phyloP scores from a whole-genome alignment of 2,329 filamentous ascomycete species.

The Myotisia sp. region DNA sequence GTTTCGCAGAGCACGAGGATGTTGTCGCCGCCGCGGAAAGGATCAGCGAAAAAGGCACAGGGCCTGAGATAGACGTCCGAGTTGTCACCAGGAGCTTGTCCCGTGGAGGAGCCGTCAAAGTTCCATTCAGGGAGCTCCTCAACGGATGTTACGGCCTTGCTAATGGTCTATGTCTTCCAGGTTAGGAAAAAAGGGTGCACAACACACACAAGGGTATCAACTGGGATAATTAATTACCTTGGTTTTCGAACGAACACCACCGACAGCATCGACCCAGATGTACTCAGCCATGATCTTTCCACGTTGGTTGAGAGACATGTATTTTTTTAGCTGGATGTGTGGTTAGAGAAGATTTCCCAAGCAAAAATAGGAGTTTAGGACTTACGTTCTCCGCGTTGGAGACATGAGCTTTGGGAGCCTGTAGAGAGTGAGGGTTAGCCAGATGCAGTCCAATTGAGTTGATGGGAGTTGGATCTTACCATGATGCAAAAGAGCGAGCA shows the following conservation, averaged over 20 bases:
- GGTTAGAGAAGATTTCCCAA: constrained; percentile 10
- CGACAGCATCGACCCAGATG: constrained; percentile 80
- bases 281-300: constrained; percentile 87
- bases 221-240: constrained; percentile 52
- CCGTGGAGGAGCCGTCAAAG: constrained; percentile 80
- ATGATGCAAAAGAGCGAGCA: constrained; percentile 3
- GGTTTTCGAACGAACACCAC: constrained; percentile 83
- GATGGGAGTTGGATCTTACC: not conserved
- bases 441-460: not conserved
- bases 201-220: constrained; percentile 2
- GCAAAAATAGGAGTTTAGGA: constrained; percentile 11
- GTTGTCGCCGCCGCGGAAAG: constrained; percentile 80
- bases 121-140: constrained; percentile 65
- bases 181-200: constrained; percentile 10
- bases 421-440: not conserved
- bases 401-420: constrained; percentile 19
- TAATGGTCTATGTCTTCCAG: constrained; percentile 42
- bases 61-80: constrained; percentile 95
- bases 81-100: constrained; percentile 86
- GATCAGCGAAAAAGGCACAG: constrained; percentile 76
- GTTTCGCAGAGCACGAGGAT: constrained; percentile 89
- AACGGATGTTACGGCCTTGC: constrained; percentile 41
- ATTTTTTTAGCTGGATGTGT: constrained; percentile 66
- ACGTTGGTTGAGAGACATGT: constrained; percentile 78
- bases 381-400: constrained; percentile 30